Evolutionary conservation across 2,329 filamentous ascomycete species (phyloP), one percentile per base, ranked within the genome.

Genomic region (Ceratocystis harringtonii): DNA sequence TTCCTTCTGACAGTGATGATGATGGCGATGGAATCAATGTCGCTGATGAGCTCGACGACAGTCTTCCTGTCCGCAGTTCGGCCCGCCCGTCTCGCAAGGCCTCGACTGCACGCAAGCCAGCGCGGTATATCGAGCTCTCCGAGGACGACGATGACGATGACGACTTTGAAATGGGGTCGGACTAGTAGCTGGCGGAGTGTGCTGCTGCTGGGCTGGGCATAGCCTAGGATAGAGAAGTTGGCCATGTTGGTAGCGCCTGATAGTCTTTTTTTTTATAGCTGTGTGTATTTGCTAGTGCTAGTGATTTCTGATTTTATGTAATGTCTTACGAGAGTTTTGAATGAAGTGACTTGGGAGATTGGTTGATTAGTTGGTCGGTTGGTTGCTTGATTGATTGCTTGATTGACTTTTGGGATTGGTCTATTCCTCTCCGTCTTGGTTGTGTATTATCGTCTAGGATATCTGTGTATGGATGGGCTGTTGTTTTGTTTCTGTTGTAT

Each of bases 11-110:
- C 68, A 77, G 48, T 68, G 76, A 68, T 75, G 78, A 45, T 72
- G 78, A 32, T 73, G 76, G 4, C 43, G 71, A 12, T 36, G 32
- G 10, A 12, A 12, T 74, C 25, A 74, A 76, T 1, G 74, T 75
- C 67, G 78, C 75, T 62, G 78, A 80, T 55, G 78, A 79, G 66
- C 73, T 75, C 19, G 80, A 80, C 67, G 76, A 75, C 22, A 62
- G 55, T 8, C 57, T 64, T 12, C 30, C 28, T 19, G 41, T 17
- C 10, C 61, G 61, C 15, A 44, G 41, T 5, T 45, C 63, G 19
- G 19, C 36, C 15, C 45, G 61, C 55, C 65, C 62, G 10, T 61
- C 62, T 32, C 50, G 58, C 8, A 41, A 64, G 52, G 64, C 69
- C 28, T 68, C 69, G 19, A 68, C 66, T 57, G 68, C 62, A 10